Evolutionary conservation across 2,329 filamentous ascomycete genomes (phyloP), one percentile per base, ranked within the genome.

Genomic region (Aspergillus arachidicola): DNA sequence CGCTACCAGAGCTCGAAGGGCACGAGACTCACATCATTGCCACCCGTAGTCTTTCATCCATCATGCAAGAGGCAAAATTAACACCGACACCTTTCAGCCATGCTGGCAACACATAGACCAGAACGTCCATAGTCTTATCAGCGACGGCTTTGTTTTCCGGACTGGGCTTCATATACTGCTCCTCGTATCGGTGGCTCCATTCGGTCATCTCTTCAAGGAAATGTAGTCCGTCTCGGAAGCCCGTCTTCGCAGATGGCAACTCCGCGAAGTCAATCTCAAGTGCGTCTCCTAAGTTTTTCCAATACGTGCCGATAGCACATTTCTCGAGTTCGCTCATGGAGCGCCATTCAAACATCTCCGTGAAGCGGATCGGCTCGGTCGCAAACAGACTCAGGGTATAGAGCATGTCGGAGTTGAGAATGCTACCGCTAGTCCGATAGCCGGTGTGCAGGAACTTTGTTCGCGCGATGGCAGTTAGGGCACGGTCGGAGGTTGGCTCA

Each of bases 281-380:
- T 63, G 87, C 85, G 68, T 92, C 88, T 4, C 90, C 91, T 9
- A 93, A 79, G 61, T 82, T 82, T 74, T 90, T 91, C 90, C 90
- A 93, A 71, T 90, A 87, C 0, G 86, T 87, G 14, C 85, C 87
- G 26, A 89, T 74, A 0, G 89, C 90, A 64, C 88, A 91, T 6
- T 80, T 73, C 74, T 94, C 91, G 79, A 93, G 82, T 0, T 89
- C 85, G 12, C 85, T 89, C 45, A 92, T 76, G 6, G 79, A 56
- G 2, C 91, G 85, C 90, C 91, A 94, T 72, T 94, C 91, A 69
- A 88, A 91, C 19, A 80, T 76, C 6, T 81, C 75, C 26, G 90
- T 83, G 81, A 90, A 93, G 32, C 84, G 81, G 32, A 85, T 76
- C 1, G 90, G 89, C 72, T 93, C 89, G 0, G 83, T 79, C 23